phyloP scores from a whole-genome alignment of 495 filamentous ascomycete species.

The Glutinoglossum americanum region DNA sequence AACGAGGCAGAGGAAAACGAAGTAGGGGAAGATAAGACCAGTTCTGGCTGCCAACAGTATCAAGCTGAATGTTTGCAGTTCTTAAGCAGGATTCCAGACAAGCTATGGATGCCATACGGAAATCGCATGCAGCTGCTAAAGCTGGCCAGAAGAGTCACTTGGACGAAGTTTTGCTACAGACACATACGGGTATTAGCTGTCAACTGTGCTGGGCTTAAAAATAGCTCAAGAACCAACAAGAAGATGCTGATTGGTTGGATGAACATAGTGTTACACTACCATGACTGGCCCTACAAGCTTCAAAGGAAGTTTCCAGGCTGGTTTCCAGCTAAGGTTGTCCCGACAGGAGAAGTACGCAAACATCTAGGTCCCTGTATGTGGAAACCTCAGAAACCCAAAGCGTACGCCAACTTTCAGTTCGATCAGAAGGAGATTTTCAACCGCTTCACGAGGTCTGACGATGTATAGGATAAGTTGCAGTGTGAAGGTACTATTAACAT shows the following conservation, averaged over 20 bases:
- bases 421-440: neutral
- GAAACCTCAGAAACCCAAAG: neutral
- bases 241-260: neutral
- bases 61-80: neutral
- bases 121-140: neutral
- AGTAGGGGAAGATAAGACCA: neutral
- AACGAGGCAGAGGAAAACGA: neutral
- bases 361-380: neutral
- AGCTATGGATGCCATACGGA: neutral
- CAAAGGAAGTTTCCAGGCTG: neutral
- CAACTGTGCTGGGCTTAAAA: neutral
- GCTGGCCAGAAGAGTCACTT: neutral
- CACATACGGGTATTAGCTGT: neutral
- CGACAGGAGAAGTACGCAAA: neutral
- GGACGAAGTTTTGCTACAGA: neutral
- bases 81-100: neutral
- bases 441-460: neutral
- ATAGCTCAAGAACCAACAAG: neutral
- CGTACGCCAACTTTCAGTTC: neutral
- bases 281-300: neutral
- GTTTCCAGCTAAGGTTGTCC: neutral
- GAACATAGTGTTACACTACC: neutral
- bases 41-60: neutral
- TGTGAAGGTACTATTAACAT: neutral
- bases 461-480: neutral